These are phyloP conservation scores for Massariosphaeria phaeospora DNA, from an alignment of 495 filamentous ascomycete species.

Conservation along the genomic window DNA sequence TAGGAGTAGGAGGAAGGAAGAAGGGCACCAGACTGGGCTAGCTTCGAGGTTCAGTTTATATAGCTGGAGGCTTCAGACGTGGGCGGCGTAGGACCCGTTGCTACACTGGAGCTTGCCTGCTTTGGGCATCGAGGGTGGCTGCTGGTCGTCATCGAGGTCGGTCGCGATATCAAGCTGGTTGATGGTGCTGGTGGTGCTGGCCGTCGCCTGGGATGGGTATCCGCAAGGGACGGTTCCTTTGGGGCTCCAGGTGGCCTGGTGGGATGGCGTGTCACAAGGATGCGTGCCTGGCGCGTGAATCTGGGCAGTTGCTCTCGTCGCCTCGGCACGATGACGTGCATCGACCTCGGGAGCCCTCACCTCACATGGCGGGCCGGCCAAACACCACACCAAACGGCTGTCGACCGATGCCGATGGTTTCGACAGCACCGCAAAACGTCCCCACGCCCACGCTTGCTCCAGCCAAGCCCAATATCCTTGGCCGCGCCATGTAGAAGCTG, in stretches of 20 bases:
- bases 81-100: neutral
- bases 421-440: neutral
- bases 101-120: constrained; percentile 4
- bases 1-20: neutral
- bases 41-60: no score
- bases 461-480: neutral
- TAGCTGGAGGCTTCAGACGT: no score
- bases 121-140: neutral
- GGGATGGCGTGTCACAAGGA: constrained; percentile 2
- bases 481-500: constrained; percentile 27
- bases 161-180: no score
- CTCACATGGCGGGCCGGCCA: neutral
- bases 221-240: no score
- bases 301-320: no score
- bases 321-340: constrained; percentile 5
- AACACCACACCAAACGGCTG: neutral
- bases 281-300: no score
- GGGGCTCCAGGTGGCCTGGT: no score
- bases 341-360: neutral
- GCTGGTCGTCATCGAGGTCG: neutral
- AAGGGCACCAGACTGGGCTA: neutral
- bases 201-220: no score
- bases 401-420: neutral
- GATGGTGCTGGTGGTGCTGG: no score
- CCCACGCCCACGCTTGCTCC: neutral